Conservation (phyloP, 768 basidiomycete species). For the Roridomyces roridus region DNA sequence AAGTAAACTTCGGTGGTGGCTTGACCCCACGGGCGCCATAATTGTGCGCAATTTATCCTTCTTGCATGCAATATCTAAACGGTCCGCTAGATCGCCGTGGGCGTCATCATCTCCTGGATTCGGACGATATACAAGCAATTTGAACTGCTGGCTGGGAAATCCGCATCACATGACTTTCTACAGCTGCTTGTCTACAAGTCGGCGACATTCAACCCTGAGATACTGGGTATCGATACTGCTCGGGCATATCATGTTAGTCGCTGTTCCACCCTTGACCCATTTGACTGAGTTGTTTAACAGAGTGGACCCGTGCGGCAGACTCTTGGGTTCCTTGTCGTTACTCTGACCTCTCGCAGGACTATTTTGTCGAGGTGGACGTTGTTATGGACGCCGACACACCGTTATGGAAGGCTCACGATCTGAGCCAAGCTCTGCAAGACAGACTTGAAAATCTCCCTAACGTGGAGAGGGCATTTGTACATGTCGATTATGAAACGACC, state of each 20-base stretch:
- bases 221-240: constrained; percentile 89
- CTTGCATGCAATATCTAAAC: constrained; percentile 5
- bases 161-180: constrained; percentile 89
- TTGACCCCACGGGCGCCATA: constrained; percentile 82
- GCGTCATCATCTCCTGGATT: constrained; percentile 80
- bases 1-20: constrained; percentile 79
- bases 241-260: constrained; percentile 85
- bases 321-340: neutral
- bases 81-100: constrained; percentile 68
- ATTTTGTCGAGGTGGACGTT: constrained; percentile 95
- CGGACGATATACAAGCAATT: constrained; percentile 83
- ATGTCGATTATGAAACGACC: constrained; percentile 94
- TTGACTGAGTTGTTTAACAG: constrained; percentile 37
- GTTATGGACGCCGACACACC: constrained; percentile 92
- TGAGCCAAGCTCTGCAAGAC: constrained; percentile 85
- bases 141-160: constrained; percentile 87
- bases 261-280: constrained; percentile 4
- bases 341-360: constrained; percentile 55
- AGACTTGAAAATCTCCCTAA: constrained; percentile 89
- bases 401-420: constrained; percentile 86
- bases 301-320: constrained; percentile 69
- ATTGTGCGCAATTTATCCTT: constrained; percentile 53
- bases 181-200: constrained; percentile 94
- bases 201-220: constrained; percentile 86
- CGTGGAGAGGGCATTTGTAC: constrained; percentile 93